A percentile compares a stretch with the other conserved stretches of the same genome.
phyloP scores from a whole-genome alignment of 108 stramenopile genomes.

The Cyclotella atomus region DNA sequence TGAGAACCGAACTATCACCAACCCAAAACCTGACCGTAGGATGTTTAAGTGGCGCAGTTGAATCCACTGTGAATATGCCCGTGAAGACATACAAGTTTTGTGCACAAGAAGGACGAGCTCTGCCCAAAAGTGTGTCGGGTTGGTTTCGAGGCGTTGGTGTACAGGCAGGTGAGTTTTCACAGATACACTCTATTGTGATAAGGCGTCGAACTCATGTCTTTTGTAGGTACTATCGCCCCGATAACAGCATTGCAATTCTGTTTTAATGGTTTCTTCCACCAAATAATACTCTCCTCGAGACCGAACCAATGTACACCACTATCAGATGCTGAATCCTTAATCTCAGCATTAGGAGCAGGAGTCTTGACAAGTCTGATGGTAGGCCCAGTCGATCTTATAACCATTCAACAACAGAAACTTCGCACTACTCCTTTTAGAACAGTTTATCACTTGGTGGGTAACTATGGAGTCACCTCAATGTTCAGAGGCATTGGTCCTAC shows the following conservation, averaged over 20 bases:
- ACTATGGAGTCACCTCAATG: constrained; percentile 8
- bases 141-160: constrained; percentile 34
- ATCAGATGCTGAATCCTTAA: constrained; percentile 4
- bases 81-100: constrained; percentile 41
- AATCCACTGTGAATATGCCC: constrained; percentile 33
- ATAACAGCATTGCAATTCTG: constrained; percentile 38
- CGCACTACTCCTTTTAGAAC: constrained; percentile 14
- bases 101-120: constrained; percentile 25
- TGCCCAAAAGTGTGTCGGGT: constrained; percentile 10
- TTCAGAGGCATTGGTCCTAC: constrained; percentile 22
- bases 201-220: background rate
- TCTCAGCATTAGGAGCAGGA: constrained; percentile 24
- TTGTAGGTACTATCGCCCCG: constrained; percentile 30
- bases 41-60: constrained; percentile 19
- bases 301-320: background rate
- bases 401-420: constrained; percentile 37
- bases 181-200: too few species aligned
- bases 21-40: constrained; percentile 28
- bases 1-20: constrained; percentile 4
- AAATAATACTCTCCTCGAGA: background rate
- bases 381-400: constrained; percentile 32
- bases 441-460: background rate
- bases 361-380: constrained; percentile 23
- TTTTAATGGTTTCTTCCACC: constrained; percentile 29
- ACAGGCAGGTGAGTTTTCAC: constrained; percentile 20